Evolutionary conservation across 1,284 basidiomycete genomes (phyloP).

Genomic region (Papiliotrema nemorosa): DNA sequence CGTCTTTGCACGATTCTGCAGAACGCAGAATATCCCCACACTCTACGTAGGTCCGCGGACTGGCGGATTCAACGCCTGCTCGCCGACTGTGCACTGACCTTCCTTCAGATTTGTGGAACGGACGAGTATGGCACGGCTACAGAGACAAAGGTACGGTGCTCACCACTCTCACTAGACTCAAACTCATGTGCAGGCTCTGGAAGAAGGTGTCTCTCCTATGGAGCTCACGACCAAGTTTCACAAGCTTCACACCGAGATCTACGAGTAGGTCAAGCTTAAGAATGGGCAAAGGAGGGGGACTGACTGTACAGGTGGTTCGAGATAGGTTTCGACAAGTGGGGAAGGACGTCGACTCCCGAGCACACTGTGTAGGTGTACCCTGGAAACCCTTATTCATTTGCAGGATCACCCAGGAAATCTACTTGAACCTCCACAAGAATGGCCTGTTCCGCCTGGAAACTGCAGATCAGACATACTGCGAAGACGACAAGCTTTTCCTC

Average conservation of each 20-base stretch:
- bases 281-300: background rate
- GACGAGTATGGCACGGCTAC: slow-evolving; percentile 99
- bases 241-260: slow-evolving; percentile 83
- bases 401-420: slow-evolving; percentile 86
- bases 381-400: background rate
- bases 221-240: slow-evolving; percentile 94
- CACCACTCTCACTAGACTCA: background rate
- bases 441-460: slow-evolving; percentile 72
- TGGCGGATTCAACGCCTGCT: slow-evolving; percentile 60
- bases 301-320: slow-evolving; percentile 45
- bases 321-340: slow-evolving; percentile 91
- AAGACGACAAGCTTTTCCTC: slow-evolving; percentile 85
- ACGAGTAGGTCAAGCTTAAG: slow-evolving; percentile 60
- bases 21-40: slow-evolving; percentile 54
- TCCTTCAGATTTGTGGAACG: slow-evolving; percentile 93
- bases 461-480: slow-evolving; percentile 89
- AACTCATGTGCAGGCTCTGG: too few relatives aligned
- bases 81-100: slow-evolving; percentile 12
- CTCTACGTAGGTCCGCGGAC: slow-evolving; percentile 40
- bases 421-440: slow-evolving; percentile 74
- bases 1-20: slow-evolving; percentile 81
- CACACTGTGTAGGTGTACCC: slow-evolving; percentile 72
- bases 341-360: slow-evolving; percentile 83
- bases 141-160: slow-evolving; percentile 62
- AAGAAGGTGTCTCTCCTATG: slow-evolving; percentile 82